Evolutionary conservation across 1,284 basidiomycete genomes (phyloP).

Genomic region (Pseudozyma sp.): DNA sequence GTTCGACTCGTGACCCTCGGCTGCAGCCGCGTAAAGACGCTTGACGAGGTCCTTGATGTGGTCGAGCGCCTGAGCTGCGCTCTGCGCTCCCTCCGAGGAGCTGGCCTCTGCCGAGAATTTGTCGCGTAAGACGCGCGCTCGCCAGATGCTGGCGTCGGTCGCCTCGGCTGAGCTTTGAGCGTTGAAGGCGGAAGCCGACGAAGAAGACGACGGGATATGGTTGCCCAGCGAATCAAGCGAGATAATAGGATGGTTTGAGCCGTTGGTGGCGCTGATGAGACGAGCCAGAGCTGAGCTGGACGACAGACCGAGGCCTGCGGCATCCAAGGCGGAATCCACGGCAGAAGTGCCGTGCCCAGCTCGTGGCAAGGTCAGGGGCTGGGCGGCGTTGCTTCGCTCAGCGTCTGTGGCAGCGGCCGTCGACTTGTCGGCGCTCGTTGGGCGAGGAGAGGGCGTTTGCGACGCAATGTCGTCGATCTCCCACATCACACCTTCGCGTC

Average conservation of each 20-base stretch:
- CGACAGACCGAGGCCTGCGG: conserved; percentile 19
- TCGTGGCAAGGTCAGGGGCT: conserved; percentile 28
- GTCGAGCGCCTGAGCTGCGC: conserved; percentile 57
- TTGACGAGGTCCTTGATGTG: conserved; percentile 54
- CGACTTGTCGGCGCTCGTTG: conserved; percentile 80
- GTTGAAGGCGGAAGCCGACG: conserved; percentile 24
- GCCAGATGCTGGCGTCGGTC: conserved; percentile 62
- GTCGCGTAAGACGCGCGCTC: conserved; percentile 58
- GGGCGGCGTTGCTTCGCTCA: conserved; percentile 69
- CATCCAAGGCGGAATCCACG: conserved; percentile 14
- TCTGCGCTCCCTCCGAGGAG: conserved; percentile 51
- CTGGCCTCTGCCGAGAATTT: conserved; percentile 47
- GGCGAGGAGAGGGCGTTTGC: conserved; percentile 72
- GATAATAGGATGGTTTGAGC: conserved; percentile 18
- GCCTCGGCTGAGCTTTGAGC: conserved; percentile 42
- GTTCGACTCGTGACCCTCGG: conserved; percentile 41
- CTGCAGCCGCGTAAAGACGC: conserved; percentile 70
- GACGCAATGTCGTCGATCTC: conserved; percentile 65
- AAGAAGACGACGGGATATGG: conserved; percentile 20
- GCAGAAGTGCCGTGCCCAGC: conserved; percentile 7
- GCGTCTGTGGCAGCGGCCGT: conserved; percentile 77
- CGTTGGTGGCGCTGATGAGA: conserved; percentile 37
- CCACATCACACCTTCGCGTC: conserved; percentile 65
- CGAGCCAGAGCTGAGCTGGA: conserved; percentile 34
- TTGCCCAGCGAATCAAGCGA: conserved; percentile 22